Evolutionary conservation across 768 basidiomycete genomes (phyloP), one percentile per base, ranked within the genome.

Genomic region (Strobilomyces confusus): DNA sequence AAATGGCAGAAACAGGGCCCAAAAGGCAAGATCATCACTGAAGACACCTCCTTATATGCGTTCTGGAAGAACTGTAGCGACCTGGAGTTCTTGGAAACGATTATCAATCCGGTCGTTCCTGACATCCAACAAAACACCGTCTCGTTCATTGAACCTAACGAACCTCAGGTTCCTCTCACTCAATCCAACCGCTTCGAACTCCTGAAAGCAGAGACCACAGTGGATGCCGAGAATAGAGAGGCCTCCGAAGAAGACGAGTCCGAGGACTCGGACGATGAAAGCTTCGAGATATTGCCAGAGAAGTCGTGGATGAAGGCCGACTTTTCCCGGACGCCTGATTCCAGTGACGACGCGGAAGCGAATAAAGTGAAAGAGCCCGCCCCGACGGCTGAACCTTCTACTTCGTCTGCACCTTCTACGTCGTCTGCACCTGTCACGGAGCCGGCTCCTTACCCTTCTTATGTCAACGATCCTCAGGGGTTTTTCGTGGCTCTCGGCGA

Each of bases 11-110:
- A 9, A 5, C 69, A 67, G 20, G 73, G 74, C 20, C 56, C 38
- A 4, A 51, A 46, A 12, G 70, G 69, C 25, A 59, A 57, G 49
- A 61, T 58, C 3, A 11, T 41, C 20, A 48, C 29, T 19, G 60
- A 58, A 43, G 67, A 69, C 29, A 58, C 58, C 2, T 68, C 78
- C 0, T 29, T 71, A 0, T 83, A 83, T 57, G 74, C 72, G 0
- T 82, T 78, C 53, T 86, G 84, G 85, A 68, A 66, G 48, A 58
- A 65, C 6, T 73, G 72, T 5, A 51, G 61, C 1, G 84, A 86
- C 58, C 49, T 85, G 3, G 68, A 65, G 2, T 85, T 83, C 59
- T 57, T 84, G 37, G 61, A 68, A 0, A 49, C 42, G 32, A 14
- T 58, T n/a, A 34, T 33, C 2, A 30, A 1, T 33, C 54, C 53